Evolutionary conservation across 1,284 basidiomycete genomes (phyloP), one percentile per base, ranked within the genome.

Genomic region (Irpex sp.): DNA sequence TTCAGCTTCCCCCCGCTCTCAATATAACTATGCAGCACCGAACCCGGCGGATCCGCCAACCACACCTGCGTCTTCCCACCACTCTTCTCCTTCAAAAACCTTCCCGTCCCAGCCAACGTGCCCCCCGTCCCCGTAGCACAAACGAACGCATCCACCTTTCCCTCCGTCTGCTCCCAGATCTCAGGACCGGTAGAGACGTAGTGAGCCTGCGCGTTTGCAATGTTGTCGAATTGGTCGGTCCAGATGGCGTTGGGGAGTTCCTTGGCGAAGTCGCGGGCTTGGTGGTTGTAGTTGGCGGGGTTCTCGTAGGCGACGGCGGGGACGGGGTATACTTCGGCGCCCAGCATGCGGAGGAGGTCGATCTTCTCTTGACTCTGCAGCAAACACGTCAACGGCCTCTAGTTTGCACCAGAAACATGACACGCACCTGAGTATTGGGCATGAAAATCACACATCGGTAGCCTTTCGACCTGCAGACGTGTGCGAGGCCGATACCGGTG

Each of bases 381-480:
- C 60, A 68, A 24, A 13, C 18, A 22, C 18, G 60, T 68, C 38
- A 56, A 44, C 42, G 56, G 22, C 13, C 15, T 58, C 38, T 15
- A 24, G 42, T 11, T 20, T 13, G 4, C 18, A 60, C n/a, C 22
- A 38, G 27, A 38, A n/a, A 20, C 6, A 38, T n/a, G 54, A 18
- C 43, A 74, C 83, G 32, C 73, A 93, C 95, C 89, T 98, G 97
- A 1, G 94, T 96, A 83, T 99, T 90, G 66, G 98, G 98, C 98
- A 99, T 99, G 89, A 97, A 99, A 80, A 99, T 99, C n/a, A 99
- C 97, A 80, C 98, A 99, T 81, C 93, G 95, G 87, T 99, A 99
- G 3, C 98, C 97, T 76, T 90, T 92, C 32, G 96, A 91, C 77
- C 98, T 88, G 84, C 98, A 99, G 68, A 99, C 96, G 79, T 97